Evolutionary conservation across 495 filamentous ascomycete genomes (phyloP), one percentile per base, ranked within the genome.

Genomic region (Hypoxylon fragiforme): DNA sequence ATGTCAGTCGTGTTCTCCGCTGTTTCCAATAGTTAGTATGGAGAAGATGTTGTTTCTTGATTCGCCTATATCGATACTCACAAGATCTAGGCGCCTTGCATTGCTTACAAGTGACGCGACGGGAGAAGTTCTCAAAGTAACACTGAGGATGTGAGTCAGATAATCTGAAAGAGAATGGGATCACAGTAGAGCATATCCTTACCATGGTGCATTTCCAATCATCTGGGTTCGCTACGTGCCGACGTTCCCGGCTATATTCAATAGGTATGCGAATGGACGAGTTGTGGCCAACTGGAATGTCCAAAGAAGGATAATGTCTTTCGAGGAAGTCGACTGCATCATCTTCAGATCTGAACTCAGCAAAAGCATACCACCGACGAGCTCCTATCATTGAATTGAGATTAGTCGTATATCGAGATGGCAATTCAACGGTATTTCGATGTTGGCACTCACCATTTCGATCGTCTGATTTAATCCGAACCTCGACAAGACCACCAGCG

Each of bases 151-250:
- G 14, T 16, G 7, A 43, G 45, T 66, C 22, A 54, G 64, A 43
- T 16, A 34, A 37, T 20, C 18, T 31, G 24, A 9, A 28, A 9
- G 24, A 5, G 4, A 35, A n/a, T 16, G 34, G 35, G 38, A 1
- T n/a, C 2, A 13, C 40, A n/a, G 7, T 34, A 13, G 31, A 13
- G 24, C 35, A 2, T 13, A 19, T 44, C 72, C 78, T 58, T 64
- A 92, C 88, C 61, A 81, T 80, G 44, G 81, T 74, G 60, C 90
- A 95, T 12, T 77, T 85, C 90, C 90, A 95, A 60, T 91, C 87
- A 19, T 85, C 85, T 2, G 47, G 43, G 20, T 55, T 62, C n/a
- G 56, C 43, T 34, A 67, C 50, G 60, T 64, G 59, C 28, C 69
- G 56, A 44, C 64, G 68, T 62, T 70, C 38, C 72, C 71, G 52